These are phyloP conservation scores for Cardamine chenopodiifolia DNA, from an alignment of 345 rosid species.

Conservation along the genomic window DNA sequence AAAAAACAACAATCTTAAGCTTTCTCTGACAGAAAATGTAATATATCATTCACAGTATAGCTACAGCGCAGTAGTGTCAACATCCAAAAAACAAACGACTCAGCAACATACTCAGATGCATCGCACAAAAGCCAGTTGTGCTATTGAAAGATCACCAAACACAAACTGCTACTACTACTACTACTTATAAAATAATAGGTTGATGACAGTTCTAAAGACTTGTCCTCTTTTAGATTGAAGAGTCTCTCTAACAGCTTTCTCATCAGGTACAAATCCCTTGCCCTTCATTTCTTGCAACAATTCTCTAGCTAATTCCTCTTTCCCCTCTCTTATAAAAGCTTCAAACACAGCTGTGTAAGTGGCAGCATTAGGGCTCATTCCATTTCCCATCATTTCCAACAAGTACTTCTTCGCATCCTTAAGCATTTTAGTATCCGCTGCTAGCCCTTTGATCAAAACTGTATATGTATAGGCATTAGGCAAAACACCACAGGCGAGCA, in stretches of 20 bases:
- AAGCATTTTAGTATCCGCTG: slow-evolving; percentile 45
- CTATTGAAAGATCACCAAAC: slow-evolving; percentile 2
- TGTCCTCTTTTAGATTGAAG: slow-evolving; percentile 51
- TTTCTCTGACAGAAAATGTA: background rate
- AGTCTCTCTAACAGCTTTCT: slow-evolving; percentile 56
- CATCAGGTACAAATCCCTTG: slow-evolving; percentile 55
- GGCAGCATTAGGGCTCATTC: slow-evolving; percentile 56
- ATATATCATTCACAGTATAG: background rate
- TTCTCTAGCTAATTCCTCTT: slow-evolving; percentile 57
- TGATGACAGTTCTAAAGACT: slow-evolving; percentile 47
- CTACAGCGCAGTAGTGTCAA: slow-evolving; percentile 1
- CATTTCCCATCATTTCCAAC: slow-evolving; percentile 68
- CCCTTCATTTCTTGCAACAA: slow-evolving; percentile 53
- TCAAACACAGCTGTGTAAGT: slow-evolving; percentile 60
- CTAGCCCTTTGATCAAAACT: slow-evolving; percentile 66
- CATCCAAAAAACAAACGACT: background rate
- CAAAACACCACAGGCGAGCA: slow-evolving; percentile 65
- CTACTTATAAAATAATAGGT: slow-evolving; percentile 55
- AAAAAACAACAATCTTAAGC: background rate
- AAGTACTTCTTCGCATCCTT: slow-evolving; percentile 55
- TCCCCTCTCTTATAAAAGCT: slow-evolving; percentile 51
- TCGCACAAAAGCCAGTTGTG: background rate
- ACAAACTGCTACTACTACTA: slow-evolving; percentile 17
- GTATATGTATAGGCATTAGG: slow-evolving; percentile 77
- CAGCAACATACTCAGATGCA: slow-evolving; percentile 7